These are phyloP conservation scores for Venturia aucupariae DNA, from an alignment of 2,329 filamentous ascomycete species.

Conservation along the genomic window DNA sequence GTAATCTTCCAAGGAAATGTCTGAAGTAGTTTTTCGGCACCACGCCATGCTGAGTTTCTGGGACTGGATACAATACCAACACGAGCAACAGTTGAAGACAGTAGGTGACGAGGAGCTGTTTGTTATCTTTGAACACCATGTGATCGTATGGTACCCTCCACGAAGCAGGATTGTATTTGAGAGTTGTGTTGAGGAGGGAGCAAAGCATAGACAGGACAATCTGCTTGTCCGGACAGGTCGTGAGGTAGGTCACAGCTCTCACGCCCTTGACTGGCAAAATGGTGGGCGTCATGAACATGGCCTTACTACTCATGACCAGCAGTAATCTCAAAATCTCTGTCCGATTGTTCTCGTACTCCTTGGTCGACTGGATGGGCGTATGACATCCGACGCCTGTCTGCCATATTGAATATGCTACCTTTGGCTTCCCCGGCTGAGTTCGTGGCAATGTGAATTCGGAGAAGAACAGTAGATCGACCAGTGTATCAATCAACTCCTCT, in stretches of 20 bases:
- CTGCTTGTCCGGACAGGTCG: constrained; percentile 82
- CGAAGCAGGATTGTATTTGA: constrained; percentile 90
- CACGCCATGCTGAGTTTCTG: constrained; percentile 56
- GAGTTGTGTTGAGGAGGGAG: constrained; percentile 84
- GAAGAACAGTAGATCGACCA: constrained; percentile 86
- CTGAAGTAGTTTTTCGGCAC: constrained; percentile 85
- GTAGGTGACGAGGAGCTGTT: constrained; percentile 84
- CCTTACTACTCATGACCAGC: constrained; percentile 77
- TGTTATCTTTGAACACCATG: constrained; percentile 82
- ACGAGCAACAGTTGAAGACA: constrained; percentile 84
- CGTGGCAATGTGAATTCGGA: constrained; percentile 77
- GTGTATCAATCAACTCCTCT: constrained; percentile 83
- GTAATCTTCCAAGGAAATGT: constrained; percentile 81
- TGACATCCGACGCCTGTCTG: constrained; percentile 96
- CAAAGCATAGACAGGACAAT: constrained; percentile 82
- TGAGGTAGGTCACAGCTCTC: constrained; percentile 78
- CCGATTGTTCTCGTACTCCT: constrained; percentile 86
- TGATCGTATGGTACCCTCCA: constrained; percentile 95
- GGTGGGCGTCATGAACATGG: constrained; percentile 81
- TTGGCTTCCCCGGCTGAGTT: constrained; percentile 60
- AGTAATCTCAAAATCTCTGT: constrained; percentile 82
- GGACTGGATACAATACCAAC: constrained; percentile 77
- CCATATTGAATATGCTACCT: constrained; percentile 92
- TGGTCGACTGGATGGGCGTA: constrained; percentile 75
- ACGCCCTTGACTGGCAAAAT: constrained; percentile 74